Evolutionary conservation across 1,284 basidiomycete species (phyloP).

Genomic region (Marasmius sp.): DNA sequence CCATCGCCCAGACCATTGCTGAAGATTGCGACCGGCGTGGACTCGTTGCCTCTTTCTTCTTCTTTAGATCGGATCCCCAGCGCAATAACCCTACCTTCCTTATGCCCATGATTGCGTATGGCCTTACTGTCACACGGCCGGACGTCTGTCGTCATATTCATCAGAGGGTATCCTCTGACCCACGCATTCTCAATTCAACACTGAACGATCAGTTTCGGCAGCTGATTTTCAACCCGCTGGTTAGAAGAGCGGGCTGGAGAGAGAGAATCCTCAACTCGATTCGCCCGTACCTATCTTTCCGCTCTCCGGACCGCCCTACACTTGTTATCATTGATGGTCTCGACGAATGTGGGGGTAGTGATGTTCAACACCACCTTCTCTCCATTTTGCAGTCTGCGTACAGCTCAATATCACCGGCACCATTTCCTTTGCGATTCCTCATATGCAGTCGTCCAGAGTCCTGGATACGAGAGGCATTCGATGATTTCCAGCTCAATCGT

Average conservation of each 20-base stretch:
- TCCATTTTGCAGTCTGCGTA: not conserved
- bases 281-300: not conserved
- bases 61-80: constrained; percentile 4
- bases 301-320: not conserved
- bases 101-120: constrained; percentile 4
- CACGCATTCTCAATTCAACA: not conserved
- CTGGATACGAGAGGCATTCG: constrained; percentile 20
- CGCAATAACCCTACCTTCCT: constrained; percentile 1
- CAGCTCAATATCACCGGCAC: not conserved
- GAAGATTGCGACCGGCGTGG: not conserved
- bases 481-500: not conserved
- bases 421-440: constrained; percentile 23
- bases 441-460: constrained; percentile 24
- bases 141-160: not conserved
- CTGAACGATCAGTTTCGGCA: constrained; percentile 2
- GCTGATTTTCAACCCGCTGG: not conserved
- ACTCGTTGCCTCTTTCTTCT: constrained; percentile 19
- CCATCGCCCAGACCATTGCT: constrained; percentile 19
- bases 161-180: not conserved
- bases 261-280: not conserved
- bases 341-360: not conserved
- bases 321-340: constrained; percentile 5
- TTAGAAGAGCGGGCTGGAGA: not conserved
- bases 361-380: not conserved
- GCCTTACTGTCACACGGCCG: not conserved